phyloP scores from a whole-genome alignment of 164 flowering plant genomes.

The Berberis vulgaris region DNA sequence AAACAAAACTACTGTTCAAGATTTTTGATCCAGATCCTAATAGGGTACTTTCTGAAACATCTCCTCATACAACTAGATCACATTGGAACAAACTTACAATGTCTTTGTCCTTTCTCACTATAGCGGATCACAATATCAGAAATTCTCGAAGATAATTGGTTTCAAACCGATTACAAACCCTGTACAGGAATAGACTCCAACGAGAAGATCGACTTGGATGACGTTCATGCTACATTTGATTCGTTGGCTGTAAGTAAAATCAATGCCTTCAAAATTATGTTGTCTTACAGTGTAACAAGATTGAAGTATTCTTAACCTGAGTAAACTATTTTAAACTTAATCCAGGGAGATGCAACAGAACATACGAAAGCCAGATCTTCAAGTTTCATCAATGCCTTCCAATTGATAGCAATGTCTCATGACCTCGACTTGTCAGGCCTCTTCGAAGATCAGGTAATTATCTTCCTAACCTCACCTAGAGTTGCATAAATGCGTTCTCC shows the following conservation, averaged over 20 bases:
- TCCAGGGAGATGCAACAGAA: conserved; percentile 18
- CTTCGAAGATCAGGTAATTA: conserved; percentile 44
- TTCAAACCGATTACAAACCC: conserved; percentile 42
- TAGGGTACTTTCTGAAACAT: conserved; percentile 29
- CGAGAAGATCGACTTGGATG: conserved; percentile 30
- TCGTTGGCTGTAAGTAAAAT: conserved; percentile 28
- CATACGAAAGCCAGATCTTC: conserved; percentile 14
- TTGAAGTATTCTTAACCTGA: neutral
- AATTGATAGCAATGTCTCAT: conserved; percentile 37
- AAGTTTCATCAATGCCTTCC: conserved; percentile 40
- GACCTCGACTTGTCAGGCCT: conserved; percentile 42
- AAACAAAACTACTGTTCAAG: conserved; percentile 40
- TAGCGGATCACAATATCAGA: conserved; percentile 58
- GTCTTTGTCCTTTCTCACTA: conserved; percentile 5
- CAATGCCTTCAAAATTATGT: neutral
- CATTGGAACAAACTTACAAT: neutral
- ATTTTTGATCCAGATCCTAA: conserved; percentile 45
- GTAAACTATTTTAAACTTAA: neutral
- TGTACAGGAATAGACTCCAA: conserved; percentile 21
- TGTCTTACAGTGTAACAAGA: neutral
- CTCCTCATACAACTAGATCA: neutral
- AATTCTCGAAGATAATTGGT: conserved; percentile 59
- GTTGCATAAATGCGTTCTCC: neutral
- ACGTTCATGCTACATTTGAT: conserved; percentile 38
- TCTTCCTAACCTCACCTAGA: neutral